Conservation (phyloP, 305 asterid species). For the Fraxinus ornus region DNA sequence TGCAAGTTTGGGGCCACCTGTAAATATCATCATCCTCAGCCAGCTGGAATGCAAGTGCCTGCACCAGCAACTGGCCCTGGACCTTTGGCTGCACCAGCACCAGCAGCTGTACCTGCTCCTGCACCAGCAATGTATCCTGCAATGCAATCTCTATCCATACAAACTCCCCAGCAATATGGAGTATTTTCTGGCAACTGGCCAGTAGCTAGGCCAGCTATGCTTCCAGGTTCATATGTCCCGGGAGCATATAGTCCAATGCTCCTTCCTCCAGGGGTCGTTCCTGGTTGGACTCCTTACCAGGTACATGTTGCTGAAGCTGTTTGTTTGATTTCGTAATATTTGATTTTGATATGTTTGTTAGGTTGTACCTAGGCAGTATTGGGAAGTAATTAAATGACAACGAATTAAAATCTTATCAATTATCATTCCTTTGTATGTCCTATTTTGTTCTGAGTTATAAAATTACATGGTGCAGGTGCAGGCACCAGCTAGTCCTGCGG, state of each 20-base stretch:
- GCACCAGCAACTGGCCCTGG: slow-evolving; percentile 47
- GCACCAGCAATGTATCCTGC: slow-evolving; percentile 61
- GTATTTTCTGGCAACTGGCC: slow-evolving; percentile 85
- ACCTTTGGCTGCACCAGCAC: slow-evolving; percentile 42
- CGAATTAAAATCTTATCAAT: background rate
- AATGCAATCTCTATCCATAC: slow-evolving; percentile 46
- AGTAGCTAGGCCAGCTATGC: slow-evolving; percentile 68
- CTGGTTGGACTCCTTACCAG: slow-evolving; percentile 85
- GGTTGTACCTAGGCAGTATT: background rate
- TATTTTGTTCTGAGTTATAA: slow-evolving; percentile 22
- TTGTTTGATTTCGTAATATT: slow-evolving; percentile 15
- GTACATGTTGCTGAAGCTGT: slow-evolving; percentile 38
- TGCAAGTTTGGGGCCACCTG: slow-evolving; percentile 92
- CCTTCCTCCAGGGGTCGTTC: slow-evolving; percentile 78
- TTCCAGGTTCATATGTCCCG: slow-evolving; percentile 77
- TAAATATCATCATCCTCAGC: slow-evolving; percentile 93
- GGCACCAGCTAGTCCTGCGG: slow-evolving; percentile 53
- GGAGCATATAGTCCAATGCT: slow-evolving; percentile 80
- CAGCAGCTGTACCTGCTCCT: slow-evolving; percentile 35
- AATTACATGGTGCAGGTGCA: slow-evolving; percentile 38
- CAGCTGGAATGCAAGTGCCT: slow-evolving; percentile 49
- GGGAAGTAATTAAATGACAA: background rate
- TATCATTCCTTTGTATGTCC: background rate
- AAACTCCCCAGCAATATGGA: slow-evolving; percentile 86
- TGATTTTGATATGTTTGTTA: background rate